Evolutionary conservation across 108 stramenopile genomes (phyloP).

Genomic region (Schizochytrium sp.): DNA sequence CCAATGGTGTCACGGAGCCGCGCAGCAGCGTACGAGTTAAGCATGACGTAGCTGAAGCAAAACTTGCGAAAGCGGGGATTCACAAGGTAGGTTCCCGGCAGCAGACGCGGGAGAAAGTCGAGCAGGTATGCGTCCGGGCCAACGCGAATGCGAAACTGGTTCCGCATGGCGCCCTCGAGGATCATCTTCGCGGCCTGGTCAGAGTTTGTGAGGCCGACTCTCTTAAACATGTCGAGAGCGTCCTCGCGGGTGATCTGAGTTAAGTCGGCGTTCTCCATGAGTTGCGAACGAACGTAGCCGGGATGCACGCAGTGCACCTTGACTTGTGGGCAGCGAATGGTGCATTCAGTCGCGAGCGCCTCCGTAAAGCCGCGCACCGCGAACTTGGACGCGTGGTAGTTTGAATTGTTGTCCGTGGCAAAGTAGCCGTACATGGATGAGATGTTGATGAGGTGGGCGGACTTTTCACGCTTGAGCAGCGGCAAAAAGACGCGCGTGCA

Average conservation of each 20-base stretch:
- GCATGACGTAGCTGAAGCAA: neutral
- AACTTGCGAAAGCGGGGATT: neutral
- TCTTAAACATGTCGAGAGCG: neutral
- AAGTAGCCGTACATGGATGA: conserved; percentile 16
- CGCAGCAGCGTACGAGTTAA: neutral
- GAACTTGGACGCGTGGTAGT: conserved; percentile 19
- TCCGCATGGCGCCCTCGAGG: neutral
- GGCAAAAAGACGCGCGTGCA: neutral
- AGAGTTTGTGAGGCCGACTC: neutral
- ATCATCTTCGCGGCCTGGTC: neutral
- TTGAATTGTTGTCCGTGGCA: neutral
- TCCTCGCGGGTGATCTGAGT: neutral
- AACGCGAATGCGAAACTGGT: neutral
- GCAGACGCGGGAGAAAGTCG: neutral
- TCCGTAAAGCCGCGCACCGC: conserved; percentile 6
- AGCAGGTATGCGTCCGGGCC: conserved; percentile 3
- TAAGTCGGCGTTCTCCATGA: neutral
- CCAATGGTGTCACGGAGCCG: neutral
- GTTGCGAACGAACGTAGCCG: neutral
- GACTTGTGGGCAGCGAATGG: neutral
- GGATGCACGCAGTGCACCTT: conserved; percentile 13
- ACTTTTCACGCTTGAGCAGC: neutral
- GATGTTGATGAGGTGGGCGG: neutral
- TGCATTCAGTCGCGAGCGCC: neutral
- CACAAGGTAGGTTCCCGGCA: neutral